Evolutionary conservation across 441 rosid genomes (phyloP).

Genomic region (Jatropha podagrica): DNA sequence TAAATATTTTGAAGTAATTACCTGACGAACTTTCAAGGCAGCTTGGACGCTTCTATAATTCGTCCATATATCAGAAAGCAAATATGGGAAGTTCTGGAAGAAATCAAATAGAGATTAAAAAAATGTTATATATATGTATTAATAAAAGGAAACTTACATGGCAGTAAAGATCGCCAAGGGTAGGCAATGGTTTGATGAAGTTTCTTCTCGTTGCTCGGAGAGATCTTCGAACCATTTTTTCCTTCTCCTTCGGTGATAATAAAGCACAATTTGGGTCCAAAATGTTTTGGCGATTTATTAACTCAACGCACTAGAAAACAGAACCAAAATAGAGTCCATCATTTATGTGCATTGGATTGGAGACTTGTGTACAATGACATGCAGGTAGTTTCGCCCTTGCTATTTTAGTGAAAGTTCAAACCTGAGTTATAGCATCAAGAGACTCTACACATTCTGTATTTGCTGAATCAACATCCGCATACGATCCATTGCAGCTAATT

Average conservation of each 20-base stretch:
- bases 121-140: not conserved
- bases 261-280: constrained; percentile 20
- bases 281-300: constrained; percentile 19
- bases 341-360: too few species aligned
- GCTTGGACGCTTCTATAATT: constrained; percentile 32
- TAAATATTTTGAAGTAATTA: not conserved
- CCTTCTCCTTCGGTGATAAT: constrained; percentile 25
- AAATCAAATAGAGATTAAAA: not conserved
- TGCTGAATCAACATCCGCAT: constrained; percentile 19
- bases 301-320: constrained; percentile 6
- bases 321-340: not conserved
- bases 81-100: constrained; percentile 36
- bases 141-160: not conserved
- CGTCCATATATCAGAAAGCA: constrained; percentile 32
- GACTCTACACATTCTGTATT: constrained; percentile 27
- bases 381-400: too few species aligned
- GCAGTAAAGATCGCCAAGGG: constrained; percentile 1
- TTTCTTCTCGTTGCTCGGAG: not conserved
- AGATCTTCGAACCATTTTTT: constrained; percentile 4
- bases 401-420: not conserved
- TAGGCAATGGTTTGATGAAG: not conserved
- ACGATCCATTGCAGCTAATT: constrained; percentile 22
- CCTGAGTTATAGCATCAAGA: constrained; percentile 23
- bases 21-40: constrained; percentile 34
- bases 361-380: too few species aligned